These are phyloP conservation scores for Mollisiaceae sp. DNA, from an alignment of 2,329 filamentous ascomycete species.

Conservation along the genomic window DNA sequence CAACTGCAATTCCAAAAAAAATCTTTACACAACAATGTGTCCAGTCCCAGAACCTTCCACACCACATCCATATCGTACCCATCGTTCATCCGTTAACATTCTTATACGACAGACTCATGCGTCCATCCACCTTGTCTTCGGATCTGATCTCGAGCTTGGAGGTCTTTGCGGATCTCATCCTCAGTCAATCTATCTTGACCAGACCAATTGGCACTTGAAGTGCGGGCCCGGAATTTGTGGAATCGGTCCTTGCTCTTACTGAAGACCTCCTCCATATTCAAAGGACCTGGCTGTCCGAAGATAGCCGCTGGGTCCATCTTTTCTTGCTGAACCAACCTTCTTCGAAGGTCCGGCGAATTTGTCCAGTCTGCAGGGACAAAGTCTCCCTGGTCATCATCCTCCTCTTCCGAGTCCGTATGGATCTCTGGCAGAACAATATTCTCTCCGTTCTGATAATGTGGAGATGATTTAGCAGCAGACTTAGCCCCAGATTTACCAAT, in stretches of 20 bases:
- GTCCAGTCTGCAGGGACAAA: slow-evolving; percentile 82
- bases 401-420: slow-evolving; percentile 90
- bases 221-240: slow-evolving; percentile 87
- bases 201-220: slow-evolving; percentile 94
- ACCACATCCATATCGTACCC: neutral
- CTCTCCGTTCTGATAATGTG: slow-evolving; percentile 87
- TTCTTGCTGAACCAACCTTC: slow-evolving; percentile 81
- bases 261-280: slow-evolving; percentile 98
- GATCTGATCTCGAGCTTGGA: slow-evolving; percentile 78
- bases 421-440: slow-evolving; percentile 93
- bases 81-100: slow-evolving; percentile 11
- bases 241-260: slow-evolving; percentile 83
- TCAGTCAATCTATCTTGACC: slow-evolving; percentile 82
- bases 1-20: slow-evolving; percentile 2
- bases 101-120: slow-evolving; percentile 52
- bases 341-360: slow-evolving; percentile 80
- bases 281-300: slow-evolving; percentile 84
- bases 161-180: slow-evolving; percentile 82
- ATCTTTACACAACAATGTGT: slow-evolving; percentile 2
- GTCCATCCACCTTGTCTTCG: slow-evolving; percentile 86
- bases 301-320: slow-evolving; percentile 81
- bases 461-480: slow-evolving; percentile 72
- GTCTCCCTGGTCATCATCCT: slow-evolving; percentile 67
- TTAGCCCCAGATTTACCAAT: slow-evolving; percentile 57
- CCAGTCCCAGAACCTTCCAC: neutral